Evolutionary conservation across 345 rosid genomes (phyloP).

Genomic region (Carallia pectinifolia): DNA sequence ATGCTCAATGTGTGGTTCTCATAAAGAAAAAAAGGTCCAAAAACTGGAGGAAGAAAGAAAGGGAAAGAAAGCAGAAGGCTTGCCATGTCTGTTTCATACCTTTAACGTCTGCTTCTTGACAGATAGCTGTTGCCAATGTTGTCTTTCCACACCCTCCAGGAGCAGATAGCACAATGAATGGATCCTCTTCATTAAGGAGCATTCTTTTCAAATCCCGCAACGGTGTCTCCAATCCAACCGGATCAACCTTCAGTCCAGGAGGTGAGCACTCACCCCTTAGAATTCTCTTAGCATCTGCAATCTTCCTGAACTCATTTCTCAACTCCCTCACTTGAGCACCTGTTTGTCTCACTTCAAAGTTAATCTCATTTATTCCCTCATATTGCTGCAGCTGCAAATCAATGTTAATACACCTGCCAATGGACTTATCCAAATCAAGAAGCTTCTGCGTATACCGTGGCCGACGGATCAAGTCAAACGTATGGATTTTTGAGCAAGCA

Average conservation of each 20-base stretch:
- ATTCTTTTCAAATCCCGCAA: conserved; percentile 10
- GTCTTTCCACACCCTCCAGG: conserved; percentile 27
- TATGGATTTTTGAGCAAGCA: not conserved
- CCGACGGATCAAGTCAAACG: not conserved
- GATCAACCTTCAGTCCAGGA: not conserved
- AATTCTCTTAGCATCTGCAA: not conserved
- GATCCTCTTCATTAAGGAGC: conserved; percentile 1
- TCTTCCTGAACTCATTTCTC: not conserved
- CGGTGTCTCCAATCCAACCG: conserved; percentile 15
- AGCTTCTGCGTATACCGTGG: not conserved
- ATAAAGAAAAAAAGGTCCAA: not conserved
- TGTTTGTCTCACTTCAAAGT: not conserved
- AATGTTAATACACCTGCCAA: not conserved
- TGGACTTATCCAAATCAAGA: not conserved
- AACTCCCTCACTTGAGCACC: not conserved
- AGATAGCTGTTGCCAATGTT: conserved; percentile 11
- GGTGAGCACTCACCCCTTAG: conserved; percentile 7
- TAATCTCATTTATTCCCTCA: conserved; percentile 3
- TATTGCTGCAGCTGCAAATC: conserved; percentile 4
- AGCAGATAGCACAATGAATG: conserved; percentile 15
- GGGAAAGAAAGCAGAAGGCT: not conserved
- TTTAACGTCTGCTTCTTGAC: conserved; percentile 16
- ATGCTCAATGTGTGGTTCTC: no score
- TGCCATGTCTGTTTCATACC: not conserved
- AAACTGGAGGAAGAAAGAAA: not conserved